Evolutionary conservation across 1,284 basidiomycete genomes (phyloP), one percentile per base, ranked within the genome.

Genomic region (Kwoniella shivajii): DNA sequence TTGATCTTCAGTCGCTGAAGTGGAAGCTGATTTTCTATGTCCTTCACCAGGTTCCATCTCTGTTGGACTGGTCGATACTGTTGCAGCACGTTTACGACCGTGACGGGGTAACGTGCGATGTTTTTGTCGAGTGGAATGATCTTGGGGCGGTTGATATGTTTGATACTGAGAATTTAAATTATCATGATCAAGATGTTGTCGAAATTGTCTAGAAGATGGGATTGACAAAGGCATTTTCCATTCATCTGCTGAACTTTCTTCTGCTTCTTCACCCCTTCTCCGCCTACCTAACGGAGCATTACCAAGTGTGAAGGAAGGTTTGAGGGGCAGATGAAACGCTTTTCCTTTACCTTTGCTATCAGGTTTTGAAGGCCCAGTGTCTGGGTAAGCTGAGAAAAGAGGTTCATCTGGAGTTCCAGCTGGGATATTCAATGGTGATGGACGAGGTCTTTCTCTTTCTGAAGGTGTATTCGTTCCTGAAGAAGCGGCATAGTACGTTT

Each of bases 361-460:
- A 13, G 33, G 46, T 36, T 36, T 45, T 18, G 57, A 60, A n/a
- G 51, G 26, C 0, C 54, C 60, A 6, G 50, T 49, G 36, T 61
- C 54, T 24, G 72, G 69, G 45, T 73, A 74, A 10, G 68, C 58
- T 2, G 69, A 73, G 59, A 74, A 74, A 10, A 71, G 51, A 0
- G 73, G 73, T 9, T 72, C 64, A 30, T 72, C 68, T 2, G 62
- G 65, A 1, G 67, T 67, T 9, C 52, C 61, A 0, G 47, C 31
- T 3, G 72, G 72, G 6, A 74, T 72, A 14, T 48, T 57, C n/a
- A 74, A 51, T 4, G 64, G 50, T 24, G 64, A 38, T 4, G 65
- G 63, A 3, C 58, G 57, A 6, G 64, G 65, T 38, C 69, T 50
- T 18, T 66, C 64, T 38, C 69, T 50, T 18, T 66, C 64, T 10